Base-by-base conservation (phyloP, 2,329 filamentous ascomycete genomes). In the Seiridium cupressi region DNA sequence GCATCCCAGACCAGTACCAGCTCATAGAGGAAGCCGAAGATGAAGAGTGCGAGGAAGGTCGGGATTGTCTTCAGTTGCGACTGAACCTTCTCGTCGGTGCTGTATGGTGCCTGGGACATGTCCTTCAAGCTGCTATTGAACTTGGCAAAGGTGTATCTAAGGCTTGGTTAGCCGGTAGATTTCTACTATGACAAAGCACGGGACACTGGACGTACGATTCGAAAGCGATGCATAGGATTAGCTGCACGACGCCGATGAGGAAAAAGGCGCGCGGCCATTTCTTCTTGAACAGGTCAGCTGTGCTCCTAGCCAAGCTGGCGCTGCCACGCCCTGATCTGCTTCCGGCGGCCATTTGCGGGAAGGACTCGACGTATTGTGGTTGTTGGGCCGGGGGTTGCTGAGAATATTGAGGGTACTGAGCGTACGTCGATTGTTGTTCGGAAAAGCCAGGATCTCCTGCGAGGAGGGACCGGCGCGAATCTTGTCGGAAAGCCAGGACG, bases 11-110 rank as follows among this genome's bases (percentile, higher is more conserved):
- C 91, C 57, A 99, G 82, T 35, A 96, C 79, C 38, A 98, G 79
- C 72, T 97, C 89, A 78, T 98, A 99, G 60, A 99, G 76, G 78
- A 96, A 98, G 62, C 92, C 95, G 74, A 99, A 97, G 74, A 97
- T 97, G 81, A 98, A 97, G 51, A 99, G 86, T 32, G 94, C 92
- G 61, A 99, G 83, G 77, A 97, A 98, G 44, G 94, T 98, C 34
- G 95, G 94, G 64, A 99, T 97, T 0, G 93, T 89, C 71, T 83
- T 84, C 67, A 82, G 81, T 63, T 86, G 83, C 10, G 86, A 81
- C 57, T 78, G 74, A 48, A 79, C 76, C 13, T 73, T 64, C 55
- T 69, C 63, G 36, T 76, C 72, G 60, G 77, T 69, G 48, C 79
- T 70, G 51, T 79, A 76, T 10, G 73, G 66, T 42, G 84, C 73